Evolutionary conservation across 139 green algal species (phyloP).

Genomic region (Chlamydomonas incerta): DNA sequence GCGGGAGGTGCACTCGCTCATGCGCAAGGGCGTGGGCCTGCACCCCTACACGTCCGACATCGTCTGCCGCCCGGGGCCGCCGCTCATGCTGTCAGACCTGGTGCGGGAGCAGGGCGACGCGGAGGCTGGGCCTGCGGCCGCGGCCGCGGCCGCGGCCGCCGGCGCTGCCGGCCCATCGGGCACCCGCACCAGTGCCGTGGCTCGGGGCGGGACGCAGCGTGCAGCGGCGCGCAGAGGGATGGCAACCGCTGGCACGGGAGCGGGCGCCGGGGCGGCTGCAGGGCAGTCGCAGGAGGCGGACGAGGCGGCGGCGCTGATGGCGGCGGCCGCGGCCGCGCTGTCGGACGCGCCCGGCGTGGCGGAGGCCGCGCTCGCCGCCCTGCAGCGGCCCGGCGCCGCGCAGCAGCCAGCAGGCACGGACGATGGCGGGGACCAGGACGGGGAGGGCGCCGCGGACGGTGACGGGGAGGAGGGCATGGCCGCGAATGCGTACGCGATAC

Average conservation of each 20-base stretch:
- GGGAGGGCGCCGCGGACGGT: constrained; percentile 1
- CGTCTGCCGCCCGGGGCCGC: background rate
- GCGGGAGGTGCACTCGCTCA: background rate
- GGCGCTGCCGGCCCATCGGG: background rate
- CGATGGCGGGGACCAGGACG: background rate
- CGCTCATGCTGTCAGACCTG: background rate
- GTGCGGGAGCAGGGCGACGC: too few species aligned
- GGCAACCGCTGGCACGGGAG: too few species aligned
- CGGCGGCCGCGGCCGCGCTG: background rate
- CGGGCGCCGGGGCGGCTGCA: too few species aligned
- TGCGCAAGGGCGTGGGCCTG: background rate
- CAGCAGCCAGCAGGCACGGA: background rate
- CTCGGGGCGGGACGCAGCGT: too few species aligned
- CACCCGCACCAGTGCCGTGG: too few species aligned
- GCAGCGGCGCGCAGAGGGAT: too few species aligned
- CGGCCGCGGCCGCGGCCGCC: too few species aligned
- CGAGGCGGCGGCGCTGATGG: background rate
- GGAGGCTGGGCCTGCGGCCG: too few species aligned
- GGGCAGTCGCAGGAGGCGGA: background rate
- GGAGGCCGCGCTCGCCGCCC: too few species aligned
- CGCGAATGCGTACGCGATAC: background rate
- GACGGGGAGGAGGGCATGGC: background rate
- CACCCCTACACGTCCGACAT: constrained; percentile 4
- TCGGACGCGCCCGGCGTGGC: too few species aligned
- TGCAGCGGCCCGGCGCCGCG: too few species aligned